Conservation (phyloP, 768 basidiomycete species). For the Suillus decipiens region DNA sequence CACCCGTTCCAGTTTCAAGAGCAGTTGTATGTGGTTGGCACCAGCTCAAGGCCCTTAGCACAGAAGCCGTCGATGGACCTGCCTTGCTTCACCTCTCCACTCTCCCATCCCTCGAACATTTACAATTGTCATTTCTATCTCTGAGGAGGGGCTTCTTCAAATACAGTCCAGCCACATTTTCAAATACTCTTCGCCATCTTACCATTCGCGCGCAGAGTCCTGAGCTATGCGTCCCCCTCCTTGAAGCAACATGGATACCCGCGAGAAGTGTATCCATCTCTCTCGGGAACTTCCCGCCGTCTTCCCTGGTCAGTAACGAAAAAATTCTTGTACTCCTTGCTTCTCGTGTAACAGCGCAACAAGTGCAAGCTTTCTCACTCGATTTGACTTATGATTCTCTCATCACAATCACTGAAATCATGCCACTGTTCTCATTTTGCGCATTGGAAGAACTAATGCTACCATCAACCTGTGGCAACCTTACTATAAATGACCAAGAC, state of each 20-base stretch:
- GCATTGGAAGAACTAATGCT: background rate
- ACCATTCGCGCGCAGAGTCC: background rate
- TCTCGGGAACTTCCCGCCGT: background rate
- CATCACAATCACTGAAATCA: background rate
- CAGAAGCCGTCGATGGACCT: background rate
- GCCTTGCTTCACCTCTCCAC: background rate
- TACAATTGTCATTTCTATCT: background rate
- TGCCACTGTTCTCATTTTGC: background rate
- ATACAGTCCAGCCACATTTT: background rate
- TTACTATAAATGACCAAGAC: background rate
- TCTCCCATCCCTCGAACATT: background rate
- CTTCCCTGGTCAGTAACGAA: conserved; percentile 17
- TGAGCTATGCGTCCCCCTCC: background rate
- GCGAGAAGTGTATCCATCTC: background rate
- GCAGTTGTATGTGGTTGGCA: background rate
- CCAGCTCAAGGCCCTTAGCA: background rate
- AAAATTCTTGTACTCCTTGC: background rate
- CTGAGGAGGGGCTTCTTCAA: background rate
- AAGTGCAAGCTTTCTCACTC: background rate
- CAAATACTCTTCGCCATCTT: background rate
- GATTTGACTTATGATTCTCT: background rate
- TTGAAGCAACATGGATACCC: background rate
- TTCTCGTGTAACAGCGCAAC: background rate
- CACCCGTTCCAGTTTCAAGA: background rate
- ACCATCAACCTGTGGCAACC: background rate